Evolutionary conservation across 73 alveolate species (phyloP).

Genomic region (Paramecium octaurelia): DNA sequence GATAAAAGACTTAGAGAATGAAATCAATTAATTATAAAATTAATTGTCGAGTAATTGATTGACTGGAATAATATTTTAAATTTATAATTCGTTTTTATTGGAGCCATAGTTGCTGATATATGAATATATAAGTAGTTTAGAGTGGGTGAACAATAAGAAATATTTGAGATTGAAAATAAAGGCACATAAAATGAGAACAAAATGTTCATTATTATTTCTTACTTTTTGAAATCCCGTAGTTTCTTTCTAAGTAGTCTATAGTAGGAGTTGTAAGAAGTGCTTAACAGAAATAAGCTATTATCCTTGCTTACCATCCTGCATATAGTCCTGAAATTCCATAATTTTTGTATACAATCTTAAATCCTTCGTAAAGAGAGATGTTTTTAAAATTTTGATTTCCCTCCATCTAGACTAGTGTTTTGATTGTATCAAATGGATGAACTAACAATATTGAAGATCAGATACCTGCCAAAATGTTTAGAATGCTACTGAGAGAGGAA

Average conservation of each 20-base stretch:
- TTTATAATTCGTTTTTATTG: neutral
- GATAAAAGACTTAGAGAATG: neutral
- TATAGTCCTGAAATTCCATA: slow-evolving; percentile 26
- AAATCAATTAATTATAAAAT: neutral
- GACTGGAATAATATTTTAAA: neutral
- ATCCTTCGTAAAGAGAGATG: neutral
- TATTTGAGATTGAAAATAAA: neutral
- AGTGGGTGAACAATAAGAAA: neutral
- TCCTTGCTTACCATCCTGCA: slow-evolving; percentile 53
- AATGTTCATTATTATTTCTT: neutral
- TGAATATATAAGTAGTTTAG: too few relatives aligned
- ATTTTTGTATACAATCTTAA: neutral
- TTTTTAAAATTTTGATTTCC: neutral
- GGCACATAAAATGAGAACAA: neutral
- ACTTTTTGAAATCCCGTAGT: neutral
- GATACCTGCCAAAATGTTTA: neutral
- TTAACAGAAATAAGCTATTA: neutral
- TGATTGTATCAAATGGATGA: slow-evolving; percentile 45
- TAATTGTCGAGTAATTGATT: neutral
- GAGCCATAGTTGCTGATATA: neutral
- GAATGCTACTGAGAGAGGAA: neutral
- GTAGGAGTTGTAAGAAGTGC: slow-evolving; percentile 37
- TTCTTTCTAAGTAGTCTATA: slow-evolving; percentile 26
- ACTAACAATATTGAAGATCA: neutral
- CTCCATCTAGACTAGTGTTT: slow-evolving; percentile 34